Percentiles rank a stretch among this genome's conserved stretches.
phyloP scores from a whole-genome alignment of 768 basidiomycete species.

The Leucocoprinus leucothites region DNA sequence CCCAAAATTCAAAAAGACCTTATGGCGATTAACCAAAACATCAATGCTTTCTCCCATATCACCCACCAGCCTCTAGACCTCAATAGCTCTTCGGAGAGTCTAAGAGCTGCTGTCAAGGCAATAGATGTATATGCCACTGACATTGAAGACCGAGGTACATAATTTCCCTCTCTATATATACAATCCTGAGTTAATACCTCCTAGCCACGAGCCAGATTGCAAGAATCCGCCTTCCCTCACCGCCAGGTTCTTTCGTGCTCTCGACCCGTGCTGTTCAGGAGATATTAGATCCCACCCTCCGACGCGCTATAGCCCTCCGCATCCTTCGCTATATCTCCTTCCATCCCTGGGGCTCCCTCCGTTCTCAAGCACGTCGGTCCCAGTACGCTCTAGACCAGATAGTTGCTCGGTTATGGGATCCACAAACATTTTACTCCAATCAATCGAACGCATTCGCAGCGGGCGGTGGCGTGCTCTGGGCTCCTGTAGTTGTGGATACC shows the following conservation, averaged over 20 bases:
- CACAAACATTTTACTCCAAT: conserved; percentile 21
- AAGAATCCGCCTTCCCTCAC: conserved; percentile 37
- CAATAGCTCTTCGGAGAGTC: conserved; percentile 30
- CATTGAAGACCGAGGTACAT: conserved; percentile 44
- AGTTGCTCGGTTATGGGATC: conserved; percentile 43
- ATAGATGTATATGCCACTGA: conserved; percentile 35
- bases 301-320: conserved; percentile 43
- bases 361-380: conserved; percentile 58
- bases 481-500: conserved; percentile 39
- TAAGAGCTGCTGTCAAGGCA: conserved; percentile 32
- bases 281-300: conserved; percentile 33
- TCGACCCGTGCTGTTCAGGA: conserved; percentile 30
- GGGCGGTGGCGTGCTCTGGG: conserved; percentile 66
- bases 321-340: conserved; percentile 71
- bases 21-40: conserved; percentile 27
- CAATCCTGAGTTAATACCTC: conserved; percentile 27
- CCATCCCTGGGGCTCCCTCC: conserved; percentile 71
- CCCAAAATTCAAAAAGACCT: conserved; percentile 29
- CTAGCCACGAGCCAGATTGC: conserved; percentile 32
- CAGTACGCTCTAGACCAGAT: conserved; percentile 44
- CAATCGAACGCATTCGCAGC: conserved; percentile 34
- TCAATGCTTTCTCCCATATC: conserved; percentile 22
- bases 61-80: conserved; percentile 22
- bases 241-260: conserved; percentile 48
- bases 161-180: not conserved